Evolutionary conservation across 352 stramenopile genomes (phyloP).

Genomic region (Globisporangium nunn): DNA sequence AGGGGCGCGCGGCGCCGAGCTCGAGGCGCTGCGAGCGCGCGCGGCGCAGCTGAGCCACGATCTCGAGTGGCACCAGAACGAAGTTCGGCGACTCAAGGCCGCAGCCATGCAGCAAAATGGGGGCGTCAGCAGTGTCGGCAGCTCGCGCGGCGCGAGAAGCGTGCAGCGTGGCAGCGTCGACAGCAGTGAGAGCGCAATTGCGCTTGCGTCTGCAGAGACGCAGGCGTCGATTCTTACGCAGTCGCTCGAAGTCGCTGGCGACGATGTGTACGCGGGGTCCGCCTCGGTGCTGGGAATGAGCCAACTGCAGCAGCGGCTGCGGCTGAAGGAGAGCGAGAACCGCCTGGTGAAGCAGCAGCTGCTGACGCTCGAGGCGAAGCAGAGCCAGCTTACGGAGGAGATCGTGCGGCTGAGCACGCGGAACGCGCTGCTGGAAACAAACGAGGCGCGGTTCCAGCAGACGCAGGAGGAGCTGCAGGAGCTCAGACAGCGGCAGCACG

Average conservation of each 20-base stretch:
- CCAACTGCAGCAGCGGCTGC: conserved; percentile 69
- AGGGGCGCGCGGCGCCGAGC: conserved; percentile 16
- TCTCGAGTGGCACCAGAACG: conserved; percentile 52
- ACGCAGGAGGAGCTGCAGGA: conserved; percentile 41
- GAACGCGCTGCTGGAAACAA: conserved; percentile 66
- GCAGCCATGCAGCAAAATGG: neutral
- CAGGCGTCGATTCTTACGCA: conserved; percentile 60
- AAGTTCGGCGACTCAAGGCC: conserved; percentile 40
- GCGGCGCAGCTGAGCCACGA: conserved; percentile 48
- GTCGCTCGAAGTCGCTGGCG: conserved; percentile 33
- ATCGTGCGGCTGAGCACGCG: conserved; percentile 67
- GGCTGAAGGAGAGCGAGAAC: conserved; percentile 69
- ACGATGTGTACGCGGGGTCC: conserved; percentile 21
- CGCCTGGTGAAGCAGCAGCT: conserved; percentile 69
- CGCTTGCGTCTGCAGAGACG: conserved; percentile 11
- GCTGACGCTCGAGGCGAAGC: conserved; percentile 44
- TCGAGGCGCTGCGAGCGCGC: conserved; percentile 32
- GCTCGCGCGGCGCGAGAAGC: neutral
- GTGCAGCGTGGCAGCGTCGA: conserved; percentile 12
- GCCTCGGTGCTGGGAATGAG: conserved; percentile 65
- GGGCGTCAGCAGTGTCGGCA: conserved; percentile 1
- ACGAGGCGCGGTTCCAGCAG: conserved; percentile 37
- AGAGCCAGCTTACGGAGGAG: conserved; percentile 64
- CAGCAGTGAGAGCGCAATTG: conserved; percentile 12
- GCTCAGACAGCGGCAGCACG: conserved; percentile 70